Percentiles rank a stretch among this genome's conserved stretches.
phyloP scores from a whole-genome alignment of 1,284 basidiomycete species.

The Trichosporon sp. region DNA sequence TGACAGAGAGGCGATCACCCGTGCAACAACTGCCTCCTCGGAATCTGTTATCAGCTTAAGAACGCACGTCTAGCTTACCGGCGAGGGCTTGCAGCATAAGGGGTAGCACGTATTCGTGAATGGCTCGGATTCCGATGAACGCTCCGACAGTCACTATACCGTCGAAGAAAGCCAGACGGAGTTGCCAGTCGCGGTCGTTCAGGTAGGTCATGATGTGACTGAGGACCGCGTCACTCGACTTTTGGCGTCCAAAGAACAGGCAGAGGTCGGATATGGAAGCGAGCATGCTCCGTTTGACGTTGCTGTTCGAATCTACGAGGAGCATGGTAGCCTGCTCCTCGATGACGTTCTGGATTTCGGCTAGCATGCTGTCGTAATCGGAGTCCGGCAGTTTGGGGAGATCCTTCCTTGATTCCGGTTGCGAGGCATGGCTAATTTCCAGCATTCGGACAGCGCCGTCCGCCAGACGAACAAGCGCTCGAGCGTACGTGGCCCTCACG shows the following conservation, averaged over 20 bases:
- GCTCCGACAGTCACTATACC: slow-evolving; percentile 91
- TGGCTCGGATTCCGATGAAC: slow-evolving; percentile 77
- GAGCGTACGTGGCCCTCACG: slow-evolving; percentile 85
- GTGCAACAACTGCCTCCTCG: slow-evolving; percentile 87
- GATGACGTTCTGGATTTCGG: slow-evolving; percentile 77
- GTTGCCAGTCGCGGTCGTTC: slow-evolving; percentile 89
- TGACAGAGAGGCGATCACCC: slow-evolving; percentile 77
- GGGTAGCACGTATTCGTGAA: slow-evolving; percentile 73
- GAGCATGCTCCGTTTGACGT: slow-evolving; percentile 58
- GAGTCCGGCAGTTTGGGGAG: slow-evolving; percentile 55
- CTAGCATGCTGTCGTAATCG: slow-evolving; percentile 78
- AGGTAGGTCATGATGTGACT: slow-evolving; percentile 99
- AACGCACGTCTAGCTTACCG: slow-evolving; percentile 54
- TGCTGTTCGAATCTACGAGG: slow-evolving; percentile 54
- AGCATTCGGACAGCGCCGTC: slow-evolving; percentile 67
- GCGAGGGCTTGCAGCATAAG: slow-evolving; percentile 88
- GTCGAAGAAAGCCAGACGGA: slow-evolving; percentile 89
- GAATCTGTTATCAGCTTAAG: slow-evolving; percentile 59
- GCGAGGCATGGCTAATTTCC: slow-evolving; percentile 87
- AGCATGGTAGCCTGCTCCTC: slow-evolving; percentile 81
- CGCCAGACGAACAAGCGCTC: slow-evolving; percentile 76
- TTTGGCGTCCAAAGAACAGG: slow-evolving; percentile 85
- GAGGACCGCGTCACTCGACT: slow-evolving; percentile 88
- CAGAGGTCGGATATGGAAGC: slow-evolving; percentile 80
- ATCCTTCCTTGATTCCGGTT: slow-evolving; percentile 55